Percentiles rank a stretch among this genome's conserved stretches.
Evolutionary conservation across 495 filamentous ascomycete species (phyloP).

Genomic region (Lophiotrema nucula): DNA sequence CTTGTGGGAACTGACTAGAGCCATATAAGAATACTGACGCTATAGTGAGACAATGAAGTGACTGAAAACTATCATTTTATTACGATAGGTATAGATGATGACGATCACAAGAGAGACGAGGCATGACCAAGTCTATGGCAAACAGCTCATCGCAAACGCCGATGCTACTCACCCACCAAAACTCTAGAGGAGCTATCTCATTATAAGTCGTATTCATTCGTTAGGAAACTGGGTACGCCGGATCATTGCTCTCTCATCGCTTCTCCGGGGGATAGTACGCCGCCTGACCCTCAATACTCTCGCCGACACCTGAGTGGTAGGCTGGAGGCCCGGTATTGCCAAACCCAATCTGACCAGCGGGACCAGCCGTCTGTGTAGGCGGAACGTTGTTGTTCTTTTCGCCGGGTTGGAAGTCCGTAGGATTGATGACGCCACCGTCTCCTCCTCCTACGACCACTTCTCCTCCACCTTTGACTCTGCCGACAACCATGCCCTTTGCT

Average conservation of each 20-base stretch:
- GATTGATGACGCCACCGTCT: conserved; percentile 58
- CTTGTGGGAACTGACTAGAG: too few species aligned
- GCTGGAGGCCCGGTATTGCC: conserved; percentile 36
- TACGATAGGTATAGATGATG: too few species aligned
- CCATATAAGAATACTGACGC: too few species aligned
- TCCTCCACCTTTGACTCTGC: conserved; percentile 77
- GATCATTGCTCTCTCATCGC: conserved; percentile 16
- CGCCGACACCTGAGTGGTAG: conserved; percentile 34
- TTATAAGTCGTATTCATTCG: not conserved
- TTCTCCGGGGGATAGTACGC: conserved; percentile 29
- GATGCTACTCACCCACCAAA: not conserved
- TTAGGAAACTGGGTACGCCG: not conserved
- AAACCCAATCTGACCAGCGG: conserved; percentile 34
- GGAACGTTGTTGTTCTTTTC: conserved; percentile 25
- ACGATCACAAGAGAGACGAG: not conserved
- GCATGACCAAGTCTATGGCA: not conserved
- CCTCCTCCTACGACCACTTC: conserved; percentile 81
- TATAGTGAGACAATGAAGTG: too few species aligned
- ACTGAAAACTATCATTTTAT: too few species aligned
- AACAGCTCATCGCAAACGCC: not conserved
- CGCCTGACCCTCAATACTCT: conserved; percentile 29
- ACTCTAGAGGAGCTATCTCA: not conserved
- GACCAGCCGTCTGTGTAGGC: conserved; percentile 13
- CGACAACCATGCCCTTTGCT: conserved; percentile 98
- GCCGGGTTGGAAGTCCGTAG: conserved; percentile 29